Evolutionary conservation across 2,329 filamentous ascomycete genomes (phyloP).

Genomic region (Aspergillus melleus): DNA sequence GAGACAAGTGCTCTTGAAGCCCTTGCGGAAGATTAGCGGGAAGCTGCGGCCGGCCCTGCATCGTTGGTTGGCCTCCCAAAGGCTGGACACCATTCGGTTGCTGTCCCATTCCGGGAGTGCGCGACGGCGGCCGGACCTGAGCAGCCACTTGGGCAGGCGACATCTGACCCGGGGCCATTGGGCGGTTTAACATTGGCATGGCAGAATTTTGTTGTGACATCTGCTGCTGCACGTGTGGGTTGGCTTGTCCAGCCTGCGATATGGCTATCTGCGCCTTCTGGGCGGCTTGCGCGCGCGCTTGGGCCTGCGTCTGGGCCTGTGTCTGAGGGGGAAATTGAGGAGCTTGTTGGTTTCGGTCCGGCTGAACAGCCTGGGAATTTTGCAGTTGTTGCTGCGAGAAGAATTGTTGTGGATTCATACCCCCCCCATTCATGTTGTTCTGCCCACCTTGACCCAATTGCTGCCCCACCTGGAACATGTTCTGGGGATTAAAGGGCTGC

Average conservation of each 20-base stretch:
- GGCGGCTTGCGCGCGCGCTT: slow-evolving; percentile 44
- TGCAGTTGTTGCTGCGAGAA: slow-evolving; percentile 46
- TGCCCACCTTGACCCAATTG: slow-evolving; percentile 42
- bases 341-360: slow-evolving; percentile 42
- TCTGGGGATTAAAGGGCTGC: slow-evolving; percentile 41
- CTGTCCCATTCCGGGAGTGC: slow-evolving; percentile 34
- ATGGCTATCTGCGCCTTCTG: slow-evolving; percentile 49
- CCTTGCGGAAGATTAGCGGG: slow-evolving; percentile 35
- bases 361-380: slow-evolving; percentile 44
- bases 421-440: slow-evolving; percentile 36
- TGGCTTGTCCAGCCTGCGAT: slow-evolving; percentile 47
- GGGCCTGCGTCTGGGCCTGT: slow-evolving; percentile 41
- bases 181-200: slow-evolving; percentile 47
- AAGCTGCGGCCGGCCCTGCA: slow-evolving; percentile 36
- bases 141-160: slow-evolving; percentile 36
- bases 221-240: slow-evolving; percentile 38
- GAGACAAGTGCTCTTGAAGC: slow-evolving; percentile 36
- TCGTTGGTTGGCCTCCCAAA: slow-evolving; percentile 28
- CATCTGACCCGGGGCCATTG: slow-evolving; percentile 40
- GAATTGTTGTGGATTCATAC: slow-evolving; percentile 42
- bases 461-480: slow-evolving; percentile 42
- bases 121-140: slow-evolving; percentile 37
- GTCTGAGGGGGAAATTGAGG: slow-evolving; percentile 36
- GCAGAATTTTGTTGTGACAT: slow-evolving; percentile 42
- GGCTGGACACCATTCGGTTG: slow-evolving; percentile 18